Conservation (phyloP, 2,329 filamentous ascomycete genomes). For the Aspergillus tubingensis region DNA sequence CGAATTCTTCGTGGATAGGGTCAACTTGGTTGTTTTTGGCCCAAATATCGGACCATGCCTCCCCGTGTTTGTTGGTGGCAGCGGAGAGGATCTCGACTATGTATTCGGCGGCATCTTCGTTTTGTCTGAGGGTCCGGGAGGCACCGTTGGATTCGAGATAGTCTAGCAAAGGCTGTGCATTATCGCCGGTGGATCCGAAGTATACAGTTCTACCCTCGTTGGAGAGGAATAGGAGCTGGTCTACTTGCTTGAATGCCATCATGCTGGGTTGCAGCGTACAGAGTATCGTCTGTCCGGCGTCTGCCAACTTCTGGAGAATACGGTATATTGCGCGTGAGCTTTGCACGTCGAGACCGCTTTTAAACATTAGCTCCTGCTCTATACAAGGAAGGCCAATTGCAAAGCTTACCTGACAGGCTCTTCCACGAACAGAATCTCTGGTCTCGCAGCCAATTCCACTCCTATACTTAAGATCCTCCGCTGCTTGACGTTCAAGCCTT, state of each 20-base stretch:
- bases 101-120: slow-evolving; percentile 73
- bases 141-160: slow-evolving; percentile 67
- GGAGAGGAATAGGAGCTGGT: slow-evolving; percentile 63
- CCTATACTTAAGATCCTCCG: slow-evolving; percentile 80
- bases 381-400: not conserved
- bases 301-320: slow-evolving; percentile 81
- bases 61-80: slow-evolving; percentile 19
- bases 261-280: slow-evolving; percentile 93
- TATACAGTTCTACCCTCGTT: slow-evolving; percentile 67
- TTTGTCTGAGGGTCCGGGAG: slow-evolving; percentile 52
- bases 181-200: slow-evolving; percentile 64
- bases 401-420: slow-evolving; percentile 70
- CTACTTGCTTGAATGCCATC: slow-evolving; percentile 83
- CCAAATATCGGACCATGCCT: slow-evolving; percentile 66
- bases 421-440: slow-evolving; percentile 82
- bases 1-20: slow-evolving; percentile 58
- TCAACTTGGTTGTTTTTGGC: slow-evolving; percentile 57
- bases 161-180: slow-evolving; percentile 57
- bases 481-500: slow-evolving; percentile 66
- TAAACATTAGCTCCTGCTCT: not conserved
- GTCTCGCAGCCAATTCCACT: slow-evolving; percentile 89
- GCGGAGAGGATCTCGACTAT: slow-evolving; percentile 64
- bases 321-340: slow-evolving; percentile 87
- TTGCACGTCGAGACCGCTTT: slow-evolving; percentile 78
- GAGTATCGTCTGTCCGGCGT: slow-evolving; percentile 82